Evolutionary conservation across 148 eudicot species (phyloP).

Genomic region (Chenopodium formosanum): DNA sequence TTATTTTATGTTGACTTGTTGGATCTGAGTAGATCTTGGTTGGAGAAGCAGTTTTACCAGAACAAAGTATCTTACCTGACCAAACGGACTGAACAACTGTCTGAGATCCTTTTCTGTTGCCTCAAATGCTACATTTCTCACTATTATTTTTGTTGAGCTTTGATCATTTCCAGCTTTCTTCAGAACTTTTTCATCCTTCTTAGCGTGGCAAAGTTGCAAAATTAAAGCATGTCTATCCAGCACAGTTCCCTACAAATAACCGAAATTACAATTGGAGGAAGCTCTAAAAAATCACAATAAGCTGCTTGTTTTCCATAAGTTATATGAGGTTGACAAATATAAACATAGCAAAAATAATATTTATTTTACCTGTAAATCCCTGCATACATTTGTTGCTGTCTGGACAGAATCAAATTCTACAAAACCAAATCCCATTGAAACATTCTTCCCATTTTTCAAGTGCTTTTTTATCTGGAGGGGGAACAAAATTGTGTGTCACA

Average conservation of each 20-base stretch:
- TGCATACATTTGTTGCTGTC: slow-evolving; percentile 68
- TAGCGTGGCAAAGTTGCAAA: slow-evolving; percentile 72
- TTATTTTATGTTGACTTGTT: too few relatives aligned
- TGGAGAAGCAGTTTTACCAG: not conserved
- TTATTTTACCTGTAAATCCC: slow-evolving; percentile 67
- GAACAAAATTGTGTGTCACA: not conserved
- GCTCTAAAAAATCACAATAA: not conserved
- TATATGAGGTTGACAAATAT: not conserved
- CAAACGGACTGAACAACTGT: slow-evolving; percentile 82
- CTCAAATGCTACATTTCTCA: slow-evolving; percentile 95
- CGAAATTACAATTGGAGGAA: not conserved
- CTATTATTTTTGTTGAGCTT: slow-evolving; percentile 89
- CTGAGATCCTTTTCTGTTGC: slow-evolving; percentile 92
- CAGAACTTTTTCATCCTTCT: slow-evolving; percentile 47
- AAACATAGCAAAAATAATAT: not conserved
- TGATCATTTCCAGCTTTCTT: slow-evolving; percentile 54
- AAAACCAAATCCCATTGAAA: slow-evolving; percentile 91
- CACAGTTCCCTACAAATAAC: slow-evolving; percentile 74
- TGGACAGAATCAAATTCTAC: slow-evolving; percentile 84
- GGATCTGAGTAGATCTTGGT: too few relatives aligned
- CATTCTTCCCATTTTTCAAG: slow-evolving; percentile 73
- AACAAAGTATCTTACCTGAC: slow-evolving; percentile 55
- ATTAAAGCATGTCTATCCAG: slow-evolving; percentile 92
- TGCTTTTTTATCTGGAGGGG: slow-evolving; percentile 68
- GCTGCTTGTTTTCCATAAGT: not conserved